Percentiles rank a stretch among this genome's conserved stretches.
phyloP scores from a whole-genome alignment of 176 grass and related monocot species.

The Aegilops sharonensis region DNA sequence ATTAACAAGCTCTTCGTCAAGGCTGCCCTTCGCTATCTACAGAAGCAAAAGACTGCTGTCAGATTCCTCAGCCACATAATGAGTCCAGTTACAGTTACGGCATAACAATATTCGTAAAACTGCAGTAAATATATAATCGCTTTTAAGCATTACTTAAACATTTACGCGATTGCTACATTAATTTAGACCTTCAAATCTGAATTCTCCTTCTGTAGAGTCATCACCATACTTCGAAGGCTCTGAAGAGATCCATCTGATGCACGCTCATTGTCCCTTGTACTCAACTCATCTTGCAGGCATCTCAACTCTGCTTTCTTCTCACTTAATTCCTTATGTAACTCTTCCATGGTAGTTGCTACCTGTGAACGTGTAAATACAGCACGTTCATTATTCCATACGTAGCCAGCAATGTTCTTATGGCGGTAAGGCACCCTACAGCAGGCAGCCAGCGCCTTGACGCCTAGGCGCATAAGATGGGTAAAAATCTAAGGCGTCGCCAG shows the following conservation, averaged over 20 bases:
- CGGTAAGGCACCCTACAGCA: not conserved
- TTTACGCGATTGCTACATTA: conserved; percentile 11
- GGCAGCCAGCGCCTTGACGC: not conserved
- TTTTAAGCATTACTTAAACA: conserved; percentile 7
- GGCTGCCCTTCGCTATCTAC: conserved; percentile 64
- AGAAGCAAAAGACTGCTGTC: conserved; percentile 18
- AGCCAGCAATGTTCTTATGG: not conserved
- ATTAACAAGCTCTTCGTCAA: conserved; percentile 45
- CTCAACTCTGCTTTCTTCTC: conserved; percentile 65
- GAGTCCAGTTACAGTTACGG: not conserved
- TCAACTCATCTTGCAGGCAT: conserved; percentile 54
- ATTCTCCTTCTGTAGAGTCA: conserved; percentile 79
- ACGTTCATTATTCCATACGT: not conserved
- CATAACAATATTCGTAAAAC: not conserved
- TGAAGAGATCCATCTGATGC: conserved; percentile 51
- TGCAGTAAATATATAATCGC: not conserved
- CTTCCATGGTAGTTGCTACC: conserved; percentile 57
- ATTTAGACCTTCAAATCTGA: conserved; percentile 69
- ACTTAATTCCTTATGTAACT: conserved; percentile 60
- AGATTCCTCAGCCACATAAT: conserved; percentile 15
- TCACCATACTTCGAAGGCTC: conserved; percentile 50
- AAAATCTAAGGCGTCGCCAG: not conserved
- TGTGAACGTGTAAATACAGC: conserved; percentile 25
- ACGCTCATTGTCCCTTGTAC: conserved; percentile 38
- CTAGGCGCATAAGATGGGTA: not conserved